A percentile compares a stretch with the other conserved stretches of the same genome.
Evolutionary conservation across 1,284 basidiomycete genomes (phyloP).

Genomic region (Ustilago loliicola): DNA sequence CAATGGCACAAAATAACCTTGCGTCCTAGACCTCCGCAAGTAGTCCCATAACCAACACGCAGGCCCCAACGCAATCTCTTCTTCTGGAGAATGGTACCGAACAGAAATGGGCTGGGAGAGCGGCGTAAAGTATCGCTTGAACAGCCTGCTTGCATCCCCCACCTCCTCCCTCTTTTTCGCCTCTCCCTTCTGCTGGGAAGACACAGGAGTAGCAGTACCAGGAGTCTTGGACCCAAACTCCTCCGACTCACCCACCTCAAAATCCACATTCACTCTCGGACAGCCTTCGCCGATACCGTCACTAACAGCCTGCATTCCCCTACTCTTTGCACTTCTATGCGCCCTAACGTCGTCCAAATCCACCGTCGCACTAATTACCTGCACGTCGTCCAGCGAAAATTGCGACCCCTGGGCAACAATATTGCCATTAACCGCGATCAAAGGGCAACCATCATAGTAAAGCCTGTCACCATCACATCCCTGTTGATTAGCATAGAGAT

Average conservation of each 20-base stretch:
- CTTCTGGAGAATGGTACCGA: conserved; percentile 87
- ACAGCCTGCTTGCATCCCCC: conserved; percentile 26
- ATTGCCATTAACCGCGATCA: conserved; percentile 93
- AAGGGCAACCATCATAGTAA: conserved; percentile 96
- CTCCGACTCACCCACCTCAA: conserved; percentile 72
- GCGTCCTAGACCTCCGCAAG: conserved; percentile 88
- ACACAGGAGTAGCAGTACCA: conserved; percentile 29
- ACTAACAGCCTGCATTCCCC: conserved; percentile 88
- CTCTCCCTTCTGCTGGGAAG: neutral
- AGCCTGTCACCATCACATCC: conserved; percentile 97
- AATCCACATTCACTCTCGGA: conserved; percentile 74
- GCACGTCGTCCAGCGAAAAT: conserved; percentile 94
- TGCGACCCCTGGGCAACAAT: conserved; percentile 95
- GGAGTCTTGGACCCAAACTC: conserved; percentile 50
- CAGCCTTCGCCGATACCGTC: conserved; percentile 72
- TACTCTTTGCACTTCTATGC: conserved; percentile 80
- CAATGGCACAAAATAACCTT: conserved; percentile 95
- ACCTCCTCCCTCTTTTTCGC: neutral
- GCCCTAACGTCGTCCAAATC: conserved; percentile 94
- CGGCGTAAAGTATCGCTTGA: conserved; percentile 42
- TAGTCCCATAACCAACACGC: conserved; percentile 99
- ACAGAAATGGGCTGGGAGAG: conserved; percentile 73
- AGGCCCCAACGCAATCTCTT: conserved; percentile 98
- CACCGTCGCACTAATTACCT: conserved; percentile 93
- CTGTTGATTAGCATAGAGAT: conserved; percentile 98